These are phyloP conservation scores for Corylus americana DNA, from an alignment of 306 rosid species.

Conservation along the genomic window DNA sequence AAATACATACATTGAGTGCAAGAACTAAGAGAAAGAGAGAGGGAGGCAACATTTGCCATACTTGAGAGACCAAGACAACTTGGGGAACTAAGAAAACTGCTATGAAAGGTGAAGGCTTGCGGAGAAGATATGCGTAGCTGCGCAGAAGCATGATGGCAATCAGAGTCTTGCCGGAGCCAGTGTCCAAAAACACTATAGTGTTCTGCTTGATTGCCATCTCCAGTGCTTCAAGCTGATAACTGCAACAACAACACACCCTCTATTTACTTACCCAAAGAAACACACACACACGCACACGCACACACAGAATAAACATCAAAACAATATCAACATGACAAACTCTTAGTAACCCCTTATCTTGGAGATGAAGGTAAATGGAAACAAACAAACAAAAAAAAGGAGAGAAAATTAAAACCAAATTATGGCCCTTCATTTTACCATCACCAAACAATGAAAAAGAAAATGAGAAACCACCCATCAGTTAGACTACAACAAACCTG, in stretches of 20 bases:
- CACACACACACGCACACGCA: background rate
- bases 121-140: slow-evolving; percentile 61
- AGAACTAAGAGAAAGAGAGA: background rate
- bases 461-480: slow-evolving; percentile 29
- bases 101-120: slow-evolving; percentile 61
- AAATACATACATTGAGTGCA: background rate
- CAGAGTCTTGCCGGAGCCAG: slow-evolving; percentile 90
- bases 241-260: slow-evolving; percentile 25
- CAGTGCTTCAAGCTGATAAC: slow-evolving; percentile 84
- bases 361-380: background rate
- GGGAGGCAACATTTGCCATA: slow-evolving; percentile 23
- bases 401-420: background rate
- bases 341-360: background rate
- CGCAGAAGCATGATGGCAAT: slow-evolving; percentile 87
- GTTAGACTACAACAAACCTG: background rate
- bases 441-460: background rate
- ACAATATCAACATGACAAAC: background rate
- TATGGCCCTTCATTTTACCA: background rate
- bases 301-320: background rate
- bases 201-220: slow-evolving; percentile 58
- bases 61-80: slow-evolving; percentile 85
- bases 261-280: background rate
- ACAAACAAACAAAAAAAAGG: background rate
- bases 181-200: slow-evolving; percentile 76
- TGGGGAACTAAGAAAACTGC: slow-evolving; percentile 82